Evolutionary conservation across 495 filamentous ascomycete genomes (phyloP), one percentile per base, ranked within the genome.

Genomic region (Thozetella sp.): DNA sequence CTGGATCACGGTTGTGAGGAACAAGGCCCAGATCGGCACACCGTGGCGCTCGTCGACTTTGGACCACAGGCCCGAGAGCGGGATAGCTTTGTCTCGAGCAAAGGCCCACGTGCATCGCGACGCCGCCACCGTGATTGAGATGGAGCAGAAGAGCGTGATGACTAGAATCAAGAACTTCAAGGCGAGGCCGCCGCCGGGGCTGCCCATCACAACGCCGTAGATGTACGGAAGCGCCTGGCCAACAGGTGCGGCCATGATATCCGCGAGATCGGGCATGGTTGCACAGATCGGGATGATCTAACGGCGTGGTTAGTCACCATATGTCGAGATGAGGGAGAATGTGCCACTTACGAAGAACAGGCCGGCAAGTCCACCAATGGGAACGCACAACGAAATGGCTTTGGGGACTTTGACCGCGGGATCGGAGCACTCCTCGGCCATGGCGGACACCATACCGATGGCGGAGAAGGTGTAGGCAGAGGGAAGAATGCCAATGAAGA

Each of bases 101-200:
- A 88, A 88, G 22, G 85, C 83, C 63, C 83, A 88, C 19, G 84
- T 86, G 71, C 83, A 86, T 23, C 85, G 78, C 40, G 77, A 80
- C 17, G 85, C 80, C 17, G 85, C 85, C 0, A 82, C 85, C n/a
- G 85, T 72, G 23, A 82, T 78, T 37, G 84, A 85, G 46, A 85
- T 75, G 54, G 84, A 84, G 13, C 83, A 83, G 60, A 87, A 87
- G 62, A 87, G 78, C 43, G 82, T 73, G 53, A 93, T 88, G 3
- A 89, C 85, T 23, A 93, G 80, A 58, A 93, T 83, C 3, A 93
- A 75, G 67, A 91, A 88, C 11, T 91, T 80, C 1, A 94, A 77
- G 2, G 83, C 90, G 46, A 94, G 89, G 1, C 88, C 90, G 22
- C 90, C 90, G 17, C 68, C 79, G 19, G 82, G 72, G 25, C 79